Base-by-base conservation (phyloP, 1,139 yeast species). In the Diutina siamensis region DNA sequence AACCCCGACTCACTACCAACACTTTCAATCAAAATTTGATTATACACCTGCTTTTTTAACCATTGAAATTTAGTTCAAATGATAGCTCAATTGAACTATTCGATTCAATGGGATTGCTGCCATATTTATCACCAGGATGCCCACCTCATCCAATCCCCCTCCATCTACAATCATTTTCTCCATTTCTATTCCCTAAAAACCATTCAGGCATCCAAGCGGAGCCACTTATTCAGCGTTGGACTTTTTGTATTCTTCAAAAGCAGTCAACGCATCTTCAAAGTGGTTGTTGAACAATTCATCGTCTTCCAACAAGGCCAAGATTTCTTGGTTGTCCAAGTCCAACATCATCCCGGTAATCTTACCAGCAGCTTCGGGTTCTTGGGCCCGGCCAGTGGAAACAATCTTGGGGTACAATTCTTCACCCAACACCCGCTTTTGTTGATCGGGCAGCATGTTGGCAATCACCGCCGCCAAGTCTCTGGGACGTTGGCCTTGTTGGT, bases 331-430 rank as follows among this genome's bases (percentile, higher is more conserved):
- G 63, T 88, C 94, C 80, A 92, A 82, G 65, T 89, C 97, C 64
- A 92, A 80, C 76, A 92, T 81, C 98, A 92, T 92, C 74, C 97
- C 98, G 57, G 99, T 92, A 65, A 92, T 88, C 77, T 89, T 92
- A 72, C 97, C 96, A 57, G 97, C 97, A 63, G 95, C 89, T 69
- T 87, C 96, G 52, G 86, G 86, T 63, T 86, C 95, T 59, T 75
- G 76, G 53, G 80, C 81, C 66, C 84, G 82, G 63, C 94, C 94
- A 62, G 92, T 85, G 57, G 89, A 80, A 56, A 83, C 82, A 62
- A 94, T 84, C 80, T 83, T 87, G 64, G 95, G 94, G 78, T 89
- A 94, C 64, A 94, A 78, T 65, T 88, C 95, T 77, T 92, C 97
- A 69, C 99, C 98, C 65, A 94, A 78, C 64, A 88, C 78, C 76